These are phyloP conservation scores for Lactarius deliciosus DNA, from an alignment of 768 basidiomycete species.

Conservation along the genomic window DNA sequence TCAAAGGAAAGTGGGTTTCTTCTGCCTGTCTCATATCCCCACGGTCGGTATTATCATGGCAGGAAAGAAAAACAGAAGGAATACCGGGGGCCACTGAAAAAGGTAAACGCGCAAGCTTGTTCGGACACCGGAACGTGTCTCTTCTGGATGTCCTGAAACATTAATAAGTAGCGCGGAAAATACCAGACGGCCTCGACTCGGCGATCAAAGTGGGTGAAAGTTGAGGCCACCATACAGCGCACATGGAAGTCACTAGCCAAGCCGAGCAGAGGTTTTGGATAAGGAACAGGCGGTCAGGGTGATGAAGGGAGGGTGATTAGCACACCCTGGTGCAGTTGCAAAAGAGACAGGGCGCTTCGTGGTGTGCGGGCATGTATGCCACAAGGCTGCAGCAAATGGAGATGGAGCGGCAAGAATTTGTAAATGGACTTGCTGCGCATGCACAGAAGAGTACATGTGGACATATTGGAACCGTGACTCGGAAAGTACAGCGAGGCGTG, in stretches of 20 bases:
- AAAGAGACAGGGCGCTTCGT: neutral
- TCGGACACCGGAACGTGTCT: neutral
- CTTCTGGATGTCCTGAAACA: neutral
- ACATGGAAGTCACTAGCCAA: neutral
- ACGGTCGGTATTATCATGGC: neutral
- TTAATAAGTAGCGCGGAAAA: neutral
- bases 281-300: neutral
- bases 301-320: neutral
- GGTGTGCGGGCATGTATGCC: constrained; percentile 3
- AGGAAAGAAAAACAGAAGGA: neutral
- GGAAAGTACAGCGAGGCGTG: neutral
- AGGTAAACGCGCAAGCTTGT: neutral
- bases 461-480: constrained; percentile 1
- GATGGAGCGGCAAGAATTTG: constrained; percentile 9
- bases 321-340: neutral
- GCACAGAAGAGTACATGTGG: neutral
- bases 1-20: neutral
- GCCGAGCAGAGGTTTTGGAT: neutral
- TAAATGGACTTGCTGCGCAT: neutral
- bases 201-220: neutral
- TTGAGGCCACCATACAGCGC: neutral
- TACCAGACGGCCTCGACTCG: neutral
- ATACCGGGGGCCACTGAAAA: neutral
- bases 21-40: neutral
- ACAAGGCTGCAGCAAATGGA: constrained; percentile 10